These are phyloP conservation scores for Juglanconis oblonga DNA, from an alignment of 2,329 filamentous ascomycete genomes.

Conservation along the genomic window DNA sequence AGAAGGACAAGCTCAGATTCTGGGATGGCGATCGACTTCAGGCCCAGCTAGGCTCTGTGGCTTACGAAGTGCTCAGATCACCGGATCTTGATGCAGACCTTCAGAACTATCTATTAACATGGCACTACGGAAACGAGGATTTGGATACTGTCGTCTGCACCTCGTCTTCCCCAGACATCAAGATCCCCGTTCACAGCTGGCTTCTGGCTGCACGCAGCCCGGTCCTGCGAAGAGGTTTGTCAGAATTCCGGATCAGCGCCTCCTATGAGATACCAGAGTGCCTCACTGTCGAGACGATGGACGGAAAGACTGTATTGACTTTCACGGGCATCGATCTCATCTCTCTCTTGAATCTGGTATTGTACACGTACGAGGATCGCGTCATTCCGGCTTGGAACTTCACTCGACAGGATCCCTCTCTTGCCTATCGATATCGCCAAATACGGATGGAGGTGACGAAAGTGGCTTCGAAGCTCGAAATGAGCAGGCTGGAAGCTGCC, in stretches of 20 bases:
- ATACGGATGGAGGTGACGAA: conserved; percentile 86
- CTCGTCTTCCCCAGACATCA: conserved; percentile 63
- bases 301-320: conserved; percentile 55
- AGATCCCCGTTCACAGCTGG: conserved; percentile 80
- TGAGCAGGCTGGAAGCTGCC: conserved; percentile 71
- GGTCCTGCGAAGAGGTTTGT: conserved; percentile 61
- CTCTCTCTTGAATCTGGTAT: conserved; percentile 72
- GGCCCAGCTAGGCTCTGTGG: conserved; percentile 49
- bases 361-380: conserved; percentile 78
- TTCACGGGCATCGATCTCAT: conserved; percentile 72
- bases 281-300: conserved; percentile 51
- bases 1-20: conserved; percentile 38
- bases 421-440: conserved; percentile 73
- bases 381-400: conserved; percentile 86
- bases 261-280: conserved; percentile 58
- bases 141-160: conserved; percentile 47
- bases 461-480: conserved; percentile 67
- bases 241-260: conserved; percentile 53
- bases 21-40: conserved; percentile 43
- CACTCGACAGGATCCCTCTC: conserved; percentile 60
- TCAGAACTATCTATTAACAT: conserved; percentile 42
- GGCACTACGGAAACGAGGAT: conserved; percentile 37
- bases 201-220: conserved; percentile 72
- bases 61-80: conserved; percentile 56
- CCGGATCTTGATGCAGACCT: conserved; percentile 66